A percentile compares a stretch with the other conserved stretches of the same genome.
Evolutionary conservation across 2,329 filamentous ascomycete genomes (phyloP).

Genomic region (Xylariaceae sp.): DNA sequence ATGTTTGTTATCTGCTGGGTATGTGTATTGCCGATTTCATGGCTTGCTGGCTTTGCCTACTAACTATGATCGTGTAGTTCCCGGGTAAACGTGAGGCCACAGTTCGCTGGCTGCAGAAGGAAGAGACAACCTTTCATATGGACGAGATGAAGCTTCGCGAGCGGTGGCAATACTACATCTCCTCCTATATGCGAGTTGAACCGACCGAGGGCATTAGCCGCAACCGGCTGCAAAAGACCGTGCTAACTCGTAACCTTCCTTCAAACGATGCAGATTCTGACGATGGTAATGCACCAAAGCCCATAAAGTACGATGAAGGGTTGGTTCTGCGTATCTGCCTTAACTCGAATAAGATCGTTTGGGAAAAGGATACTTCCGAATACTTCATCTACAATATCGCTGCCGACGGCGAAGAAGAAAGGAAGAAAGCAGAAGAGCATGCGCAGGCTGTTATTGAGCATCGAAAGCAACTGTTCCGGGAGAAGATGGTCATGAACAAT

Average conservation of each 20-base stretch:
- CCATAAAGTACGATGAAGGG: slow-evolving; percentile 68
- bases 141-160: slow-evolving; percentile 85
- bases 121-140: slow-evolving; percentile 80
- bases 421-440: slow-evolving; percentile 62
- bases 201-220: slow-evolving; percentile 80
- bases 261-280: slow-evolving; percentile 66
- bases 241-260: slow-evolving; percentile 75
- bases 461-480: slow-evolving; percentile 72
- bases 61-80: slow-evolving; percentile 56
- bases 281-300: slow-evolving; percentile 65
- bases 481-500: slow-evolving; percentile 84
- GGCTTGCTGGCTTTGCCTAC: slow-evolving; percentile 24
- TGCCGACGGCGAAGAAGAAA: slow-evolving; percentile 71
- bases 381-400: slow-evolving; percentile 75
- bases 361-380: slow-evolving; percentile 72
- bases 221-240: slow-evolving; percentile 68
- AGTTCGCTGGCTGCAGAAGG: slow-evolving; percentile 72
- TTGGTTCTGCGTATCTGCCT: slow-evolving; percentile 76
- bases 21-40: no score
- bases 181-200: slow-evolving; percentile 86
- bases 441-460: slow-evolving; percentile 63
- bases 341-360: slow-evolving; percentile 80
- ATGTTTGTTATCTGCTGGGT: slow-evolving; percentile 91
- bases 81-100: slow-evolving; percentile 72
- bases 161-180: slow-evolving; percentile 94